Base-by-base conservation (phyloP, 345 rosid species). In the Sisymbrium irio region DNA sequence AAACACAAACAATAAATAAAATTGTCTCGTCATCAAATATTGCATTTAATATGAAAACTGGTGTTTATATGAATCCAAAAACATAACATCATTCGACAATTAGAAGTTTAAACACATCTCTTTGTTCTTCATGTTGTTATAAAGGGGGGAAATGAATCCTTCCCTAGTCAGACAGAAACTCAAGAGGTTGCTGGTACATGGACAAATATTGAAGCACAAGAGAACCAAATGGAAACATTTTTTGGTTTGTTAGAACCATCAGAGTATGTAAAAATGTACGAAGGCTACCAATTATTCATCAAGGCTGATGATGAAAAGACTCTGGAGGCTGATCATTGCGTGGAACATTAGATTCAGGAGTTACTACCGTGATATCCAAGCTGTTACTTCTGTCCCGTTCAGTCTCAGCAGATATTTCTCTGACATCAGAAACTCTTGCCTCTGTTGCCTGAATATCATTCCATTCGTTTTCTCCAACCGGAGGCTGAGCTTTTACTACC, bases 391-490 rank as follows among this genome's bases (percentile, higher is more conserved):
- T 82, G 68, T 79, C 95, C 1, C 65, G 41, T 22, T 76, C 71
- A n/a, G 83, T 82, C 82, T 81, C 87, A 0, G 88, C 65, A 15
- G 86, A 79, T 58, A 88, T 75, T 82, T 89, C 97, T 80, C 96
- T 79, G 45, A 95, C 99, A 66, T 92, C 91, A 3, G 93, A 80
- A 63, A 89, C 83, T 61, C 86, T 83, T 20, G 92, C 79, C 60
- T 88, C 99, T 5, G 97, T 89, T 72, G 99, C 92, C 80, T 84
- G 97, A 77, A 95, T 89, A 78, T 91, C 96, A 44, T 83, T 91
- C 99, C 97, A 88, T 66, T 87, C 88, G 50, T 84, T 82, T 17
- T 92, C 96, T 49, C 80, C 88, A 45, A 84, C 80, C 8, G 91
- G 85, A 74, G 54, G 87, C 76, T 72, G 76, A 61, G 79, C 65